Evolutionary conservation across 306 rosid species (phyloP).

Genomic region (Bauhinia variegata): DNA sequence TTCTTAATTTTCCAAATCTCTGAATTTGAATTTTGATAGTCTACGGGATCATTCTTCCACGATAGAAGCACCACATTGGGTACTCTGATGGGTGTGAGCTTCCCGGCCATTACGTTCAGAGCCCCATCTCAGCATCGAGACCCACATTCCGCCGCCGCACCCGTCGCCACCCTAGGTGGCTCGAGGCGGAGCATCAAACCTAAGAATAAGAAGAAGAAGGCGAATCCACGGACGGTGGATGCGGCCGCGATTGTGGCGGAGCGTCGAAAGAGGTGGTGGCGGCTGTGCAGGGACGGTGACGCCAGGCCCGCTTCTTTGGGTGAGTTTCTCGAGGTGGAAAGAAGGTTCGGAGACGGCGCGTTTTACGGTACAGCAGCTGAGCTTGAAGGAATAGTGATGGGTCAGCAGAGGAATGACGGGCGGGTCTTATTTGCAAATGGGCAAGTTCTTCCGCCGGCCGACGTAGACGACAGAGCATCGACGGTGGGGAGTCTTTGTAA

Average conservation of each 20-base stretch:
- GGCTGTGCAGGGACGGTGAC: conserved; percentile 73
- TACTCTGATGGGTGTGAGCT: conserved; percentile 88
- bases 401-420: conserved; percentile 53
- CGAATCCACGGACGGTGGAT: conserved; percentile 5
- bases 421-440: conserved; percentile 77
- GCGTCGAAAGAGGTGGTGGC: conserved; percentile 86
- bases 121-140: conserved; percentile 79
- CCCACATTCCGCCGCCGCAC: conserved; percentile 32
- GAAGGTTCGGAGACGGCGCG: conserved; percentile 80
- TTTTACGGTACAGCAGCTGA: conserved; percentile 84
- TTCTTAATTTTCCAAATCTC: neutral
- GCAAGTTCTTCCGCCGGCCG: conserved; percentile 76
- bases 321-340: conserved; percentile 89
- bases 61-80: conserved; percentile 88
- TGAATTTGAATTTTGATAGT: conserved; percentile 44
- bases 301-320: conserved; percentile 77
- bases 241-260: conserved; percentile 49
- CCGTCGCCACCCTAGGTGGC: conserved; percentile 8
- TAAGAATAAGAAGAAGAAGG: conserved; percentile 54
- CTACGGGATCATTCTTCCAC: conserved; percentile 93
- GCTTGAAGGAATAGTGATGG: conserved; percentile 71
- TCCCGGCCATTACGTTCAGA: conserved; percentile 82
- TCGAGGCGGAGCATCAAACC: conserved; percentile 44
- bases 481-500: conserved; percentile 54
- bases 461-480: conserved; percentile 46